These are phyloP conservation scores for Pseudofabraea citricarpa DNA, from an alignment of 2,329 filamentous ascomycete species.

Conservation along the genomic window DNA sequence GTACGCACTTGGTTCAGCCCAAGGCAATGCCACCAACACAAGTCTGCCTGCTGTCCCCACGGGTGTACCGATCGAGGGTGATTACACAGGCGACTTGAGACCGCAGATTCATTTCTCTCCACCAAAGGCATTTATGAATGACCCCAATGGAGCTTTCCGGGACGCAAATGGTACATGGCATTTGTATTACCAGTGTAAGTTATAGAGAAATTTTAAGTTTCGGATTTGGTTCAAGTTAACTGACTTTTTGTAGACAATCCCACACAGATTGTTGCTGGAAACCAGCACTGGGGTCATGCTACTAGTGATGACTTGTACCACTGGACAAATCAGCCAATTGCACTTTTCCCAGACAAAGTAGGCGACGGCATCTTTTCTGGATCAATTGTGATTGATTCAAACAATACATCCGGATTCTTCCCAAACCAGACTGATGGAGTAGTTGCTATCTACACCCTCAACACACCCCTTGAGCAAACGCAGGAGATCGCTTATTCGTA, in stretches of 20 bases:
- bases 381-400: constrained; percentile 52
- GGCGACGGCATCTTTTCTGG: constrained; percentile 45
- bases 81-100: constrained; percentile 20
- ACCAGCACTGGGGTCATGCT: constrained; percentile 65
- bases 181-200: constrained; percentile 58
- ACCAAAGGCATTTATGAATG: constrained; percentile 51
- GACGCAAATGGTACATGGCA: constrained; percentile 55
- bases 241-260: constrained; percentile 45
- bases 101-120: constrained; percentile 54
- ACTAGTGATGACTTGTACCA: constrained; percentile 57
- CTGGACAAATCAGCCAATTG: constrained; percentile 62
- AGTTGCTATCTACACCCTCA: constrained; percentile 51
- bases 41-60: too few species aligned
- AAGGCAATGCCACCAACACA: too few species aligned
- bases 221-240: too few species aligned
- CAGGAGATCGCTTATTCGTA: constrained; percentile 58
- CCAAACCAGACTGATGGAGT: constrained; percentile 54
- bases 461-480: constrained; percentile 36
- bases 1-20: too few species aligned
- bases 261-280: constrained; percentile 42
- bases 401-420: constrained; percentile 65
- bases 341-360: constrained; percentile 45
- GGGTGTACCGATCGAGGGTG: too few species aligned
- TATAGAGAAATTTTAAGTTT: too few species aligned
- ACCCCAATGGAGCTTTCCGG: constrained; percentile 60